Base-by-base conservation (phyloP, 768 basidiomycete genomes). In the Tylopilus cervinicoccineus region DNA sequence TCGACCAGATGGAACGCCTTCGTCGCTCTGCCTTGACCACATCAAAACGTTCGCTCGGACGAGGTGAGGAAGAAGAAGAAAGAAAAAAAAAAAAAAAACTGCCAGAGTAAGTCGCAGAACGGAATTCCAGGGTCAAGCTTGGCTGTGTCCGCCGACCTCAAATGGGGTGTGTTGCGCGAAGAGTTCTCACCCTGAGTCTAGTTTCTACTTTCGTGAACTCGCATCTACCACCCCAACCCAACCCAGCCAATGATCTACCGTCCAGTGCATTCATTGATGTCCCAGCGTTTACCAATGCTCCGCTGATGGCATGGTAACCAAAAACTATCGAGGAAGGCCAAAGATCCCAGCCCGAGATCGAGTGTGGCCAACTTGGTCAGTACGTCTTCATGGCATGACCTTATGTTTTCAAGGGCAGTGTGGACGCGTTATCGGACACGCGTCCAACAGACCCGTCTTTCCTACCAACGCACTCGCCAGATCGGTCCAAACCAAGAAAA, bases 291-390 rank as follows among this genome's bases (percentile, higher is more conserved):
- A 43, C 16, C 14, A 29, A 5, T 6, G n/a, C 32, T 20, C 55
- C 53, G 54, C 1, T 1, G 20, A 28, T 51, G 60, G 57, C 9
- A 40, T 40, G 42, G 7, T 53, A 1, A 36, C 60, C 59, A 50
- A 22, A 8, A 23, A 28, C 16, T 17, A 2, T 53, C 38, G 20
- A 39, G 23, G 38, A 40, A 34, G 27, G 28, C 33, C 22, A 31
- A 43, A 23, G 2, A 12, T 23, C 27, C 26, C 20, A 39, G 14
- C 14, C 26, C 29, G 19, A 14, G 33, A 44, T 45, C 31, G 32
- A 27, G 19, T 20, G 37, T 28, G 54, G 39, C 31, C 22, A 23
- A 19, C n/a, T n/a, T n/a, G 27, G 6, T 26, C 11, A 12, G 31
- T 36, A 14, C 13, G 29, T 28, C 5, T n/a, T 8, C 14, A 10